phyloP scores from a whole-genome alignment of 129 eudicot genomes.

The Tagetes erecta region DNA sequence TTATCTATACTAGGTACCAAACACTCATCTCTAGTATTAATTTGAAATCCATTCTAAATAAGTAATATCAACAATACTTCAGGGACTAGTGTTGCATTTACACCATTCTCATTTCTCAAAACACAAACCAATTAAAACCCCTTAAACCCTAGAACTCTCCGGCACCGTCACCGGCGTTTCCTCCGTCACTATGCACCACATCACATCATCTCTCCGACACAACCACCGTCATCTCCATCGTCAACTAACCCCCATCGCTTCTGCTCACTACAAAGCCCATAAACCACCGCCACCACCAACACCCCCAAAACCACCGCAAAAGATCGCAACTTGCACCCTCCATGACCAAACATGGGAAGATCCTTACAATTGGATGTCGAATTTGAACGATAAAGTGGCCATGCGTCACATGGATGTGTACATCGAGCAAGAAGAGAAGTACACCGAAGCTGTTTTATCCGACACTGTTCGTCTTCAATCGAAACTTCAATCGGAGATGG shows the following conservation, averaged over 20 bases:
- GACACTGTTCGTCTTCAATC: conserved; percentile 67
- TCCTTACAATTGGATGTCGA: conserved; percentile 90
- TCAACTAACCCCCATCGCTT: conserved; percentile 21
- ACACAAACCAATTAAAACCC: conserved; percentile 6
- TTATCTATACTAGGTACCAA: no score
- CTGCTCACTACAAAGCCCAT: conserved; percentile 57
- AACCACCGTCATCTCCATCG: conserved; percentile 34
- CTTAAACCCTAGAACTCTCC: conserved; percentile 26
- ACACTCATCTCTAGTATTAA: no score
- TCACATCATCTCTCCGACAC: conserved; percentile 30
- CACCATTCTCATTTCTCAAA: background rate
- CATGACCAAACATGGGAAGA: conserved; percentile 81
- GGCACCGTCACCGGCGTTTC: conserved; percentile 23
- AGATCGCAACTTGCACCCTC: conserved; percentile 45
- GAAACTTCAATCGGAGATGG: conserved; percentile 85
- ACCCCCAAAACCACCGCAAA: conserved; percentile 82
- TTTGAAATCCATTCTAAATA: no score
- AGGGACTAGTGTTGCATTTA: background rate
- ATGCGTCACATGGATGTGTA: conserved; percentile 94
- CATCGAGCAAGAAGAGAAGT: conserved; percentile 97
- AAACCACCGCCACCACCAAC: conserved; percentile 54
- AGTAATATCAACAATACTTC: background rate
- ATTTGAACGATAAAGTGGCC: conserved; percentile 77
- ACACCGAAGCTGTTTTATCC: conserved; percentile 81
- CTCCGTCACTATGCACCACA: conserved; percentile 48